Conservation (phyloP, 257 asterid species). For the Osmanthus fragrans region DNA sequence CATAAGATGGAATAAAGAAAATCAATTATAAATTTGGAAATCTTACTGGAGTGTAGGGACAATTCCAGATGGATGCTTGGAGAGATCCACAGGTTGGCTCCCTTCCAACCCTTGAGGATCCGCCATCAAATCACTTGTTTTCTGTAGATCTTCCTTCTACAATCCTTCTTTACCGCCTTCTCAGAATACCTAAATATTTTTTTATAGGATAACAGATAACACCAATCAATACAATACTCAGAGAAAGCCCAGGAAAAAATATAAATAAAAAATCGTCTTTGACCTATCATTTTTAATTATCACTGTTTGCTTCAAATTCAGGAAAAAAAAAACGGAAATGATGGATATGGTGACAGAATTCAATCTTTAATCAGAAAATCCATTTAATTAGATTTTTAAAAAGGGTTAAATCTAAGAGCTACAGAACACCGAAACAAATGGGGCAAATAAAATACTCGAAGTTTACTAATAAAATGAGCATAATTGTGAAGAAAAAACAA, state of each 20-base stretch:
- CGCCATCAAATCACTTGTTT: slow-evolving; percentile 47
- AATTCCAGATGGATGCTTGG: slow-evolving; percentile 36
- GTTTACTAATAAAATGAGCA: neutral
- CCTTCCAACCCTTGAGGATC: slow-evolving; percentile 52
- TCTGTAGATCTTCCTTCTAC: slow-evolving; percentile 19
- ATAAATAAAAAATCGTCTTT: neutral
- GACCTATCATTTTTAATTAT: neutral
- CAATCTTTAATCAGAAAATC: neutral
- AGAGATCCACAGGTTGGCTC: slow-evolving; percentile 34
- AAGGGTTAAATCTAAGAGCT: neutral
- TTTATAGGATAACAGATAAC: neutral
- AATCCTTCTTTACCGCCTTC: slow-evolving; percentile 14
- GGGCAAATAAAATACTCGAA: neutral
- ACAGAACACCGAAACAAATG: too few relatives aligned
- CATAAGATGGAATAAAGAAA: neutral
- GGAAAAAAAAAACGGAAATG: too few relatives aligned
- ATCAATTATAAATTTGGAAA: neutral
- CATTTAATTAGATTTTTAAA: neutral
- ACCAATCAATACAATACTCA: slow-evolving; percentile 7
- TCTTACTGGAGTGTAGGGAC: slow-evolving; percentile 38
- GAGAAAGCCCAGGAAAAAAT: neutral
- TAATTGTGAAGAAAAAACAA: neutral
- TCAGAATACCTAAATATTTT: neutral
- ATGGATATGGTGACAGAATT: neutral
- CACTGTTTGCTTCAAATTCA: neutral